Base-by-base conservation (phyloP, 2,329 filamentous ascomycete genomes). In the Aureobasidium sp. region DNA sequence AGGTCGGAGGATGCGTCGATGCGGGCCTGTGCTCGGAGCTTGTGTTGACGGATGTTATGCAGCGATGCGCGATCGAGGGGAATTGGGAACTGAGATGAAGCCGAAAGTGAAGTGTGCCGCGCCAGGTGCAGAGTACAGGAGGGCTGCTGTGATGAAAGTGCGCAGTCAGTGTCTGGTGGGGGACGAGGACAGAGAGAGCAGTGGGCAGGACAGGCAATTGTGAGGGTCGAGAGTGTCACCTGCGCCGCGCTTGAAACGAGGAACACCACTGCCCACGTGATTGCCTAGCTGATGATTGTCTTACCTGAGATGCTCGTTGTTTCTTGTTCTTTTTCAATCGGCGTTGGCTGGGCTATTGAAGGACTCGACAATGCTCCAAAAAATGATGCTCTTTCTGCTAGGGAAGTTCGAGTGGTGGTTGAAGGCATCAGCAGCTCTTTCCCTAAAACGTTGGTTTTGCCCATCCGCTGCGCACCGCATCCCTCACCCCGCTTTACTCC, bases 11-110 rank as follows among this genome's bases (percentile, higher is more conserved):
- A 48, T 59, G 54, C 54, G 54, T 59, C 45, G 57, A 59, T 50
- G 45, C 42, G 54, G 45, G 57, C 45, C 57, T 45, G 57, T 59
- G 57, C 57, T 59, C 36, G 39, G 57, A 59, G 57, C 57, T 59
- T 50, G 57, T 48, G 55, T 59, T 50, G 57, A 47, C 41, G 54
- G 53, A n/a, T 57, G 53, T 44, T 57, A 57, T 57, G 53, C 53
- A 45, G 53, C 41, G 30, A 58, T 58, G 54, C 54, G 54, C 42
- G 32, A 48, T 6, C 16, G 53, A 57, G 39, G 37, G 50, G 39
- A 30, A 57, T 57, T 57, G 53, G 8, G 30, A 45, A 25, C 44
- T 36, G 45, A 39, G 45, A 13, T 15, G 45, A 21, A 39, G 45
- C 44, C n/a, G 34, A 27, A 42, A 34, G 32, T 27, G 36, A 50